Percentiles rank a stretch among this genome's conserved stretches.
phyloP scores from a whole-genome alignment of 2,329 filamentous ascomycete species.

The Aspergillus alliaceus region DNA sequence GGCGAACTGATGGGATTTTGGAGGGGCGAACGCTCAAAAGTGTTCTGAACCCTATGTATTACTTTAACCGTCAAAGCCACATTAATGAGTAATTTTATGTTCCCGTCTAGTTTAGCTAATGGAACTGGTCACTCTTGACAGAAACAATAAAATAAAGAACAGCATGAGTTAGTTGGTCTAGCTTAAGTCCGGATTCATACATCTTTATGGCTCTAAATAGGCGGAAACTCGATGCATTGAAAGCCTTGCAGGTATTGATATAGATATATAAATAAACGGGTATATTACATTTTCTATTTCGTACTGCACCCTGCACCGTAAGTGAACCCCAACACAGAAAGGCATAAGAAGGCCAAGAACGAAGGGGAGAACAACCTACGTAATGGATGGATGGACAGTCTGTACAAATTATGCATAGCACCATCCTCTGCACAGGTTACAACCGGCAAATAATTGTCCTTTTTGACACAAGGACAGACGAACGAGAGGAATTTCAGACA shows the following conservation, averaged over 20 bases:
- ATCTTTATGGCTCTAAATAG: background rate
- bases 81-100: background rate
- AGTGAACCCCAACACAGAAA: background rate
- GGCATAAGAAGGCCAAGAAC: background rate
- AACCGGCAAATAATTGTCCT: background rate
- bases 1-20: constrained; percentile 64
- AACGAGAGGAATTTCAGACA: background rate
- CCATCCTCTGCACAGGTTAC: background rate
- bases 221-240: too few relatives aligned
- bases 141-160: background rate
- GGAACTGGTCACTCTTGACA: background rate
- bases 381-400: too few relatives aligned
- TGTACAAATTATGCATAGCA: background rate
- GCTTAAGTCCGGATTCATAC: background rate
- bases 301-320: background rate
- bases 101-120: background rate
- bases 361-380: background rate
- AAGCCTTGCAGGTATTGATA: background rate
- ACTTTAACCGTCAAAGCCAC: too few relatives aligned
- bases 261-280: background rate
- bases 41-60: constrained; percentile 36
- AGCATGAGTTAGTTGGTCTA: background rate
- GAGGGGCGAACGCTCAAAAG: constrained; percentile 57
- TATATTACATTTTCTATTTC: background rate
- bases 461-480: background rate